Evolutionary conservation across 2,329 filamentous ascomycete species (phyloP), one percentile per base, ranked within the genome.

Genomic region (Arthroderma sp.): DNA sequence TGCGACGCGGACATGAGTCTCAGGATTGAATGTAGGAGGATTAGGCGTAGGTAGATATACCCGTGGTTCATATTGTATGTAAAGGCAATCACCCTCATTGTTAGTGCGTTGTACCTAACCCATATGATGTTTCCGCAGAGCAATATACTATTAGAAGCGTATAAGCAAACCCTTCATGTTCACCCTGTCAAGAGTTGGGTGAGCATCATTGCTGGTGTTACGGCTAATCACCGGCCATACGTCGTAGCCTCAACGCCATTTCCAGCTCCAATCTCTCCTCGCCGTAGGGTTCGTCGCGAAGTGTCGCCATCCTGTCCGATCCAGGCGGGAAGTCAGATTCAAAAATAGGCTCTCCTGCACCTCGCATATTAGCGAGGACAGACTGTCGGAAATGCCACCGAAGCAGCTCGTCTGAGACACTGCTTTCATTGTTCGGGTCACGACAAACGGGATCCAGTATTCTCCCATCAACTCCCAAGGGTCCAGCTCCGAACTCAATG

Each of bases 281-380:
- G 4, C 50, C 47, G 42, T 52, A 48, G 9, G 36, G 46, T 36
- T 49, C 47, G 22, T 43, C 40, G 5, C 39, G 47, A 43, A 46
- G 15, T 29, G 44, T 45, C 29, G 31, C 50, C 33, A 54, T 39
- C 48, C 52, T 53, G 47, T 56, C 52, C 28, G 47, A 41, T 15
- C 52, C 53, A 33, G 53, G 43, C 3, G 54, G 51, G 38, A 56
- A 54, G 34, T 56, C 53, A 33, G 41, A 36, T 28, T 56, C 52
- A 36, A 56, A 53, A 11, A 50, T 34, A 9, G 52, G 54, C 42
- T 53, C 52, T 29, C 52, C 54, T 32, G 45, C 51, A 34, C 52
- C 51, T 37, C 49, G 52, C 50, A 57, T 53, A 44, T 56, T 57
- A 3, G 51, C 49, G 10, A 56, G 49, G 27, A 56, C 49, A 28